Conservation (phyloP, 192 early-diverging fungal genomes). For the Coemansia sp. region DNA sequence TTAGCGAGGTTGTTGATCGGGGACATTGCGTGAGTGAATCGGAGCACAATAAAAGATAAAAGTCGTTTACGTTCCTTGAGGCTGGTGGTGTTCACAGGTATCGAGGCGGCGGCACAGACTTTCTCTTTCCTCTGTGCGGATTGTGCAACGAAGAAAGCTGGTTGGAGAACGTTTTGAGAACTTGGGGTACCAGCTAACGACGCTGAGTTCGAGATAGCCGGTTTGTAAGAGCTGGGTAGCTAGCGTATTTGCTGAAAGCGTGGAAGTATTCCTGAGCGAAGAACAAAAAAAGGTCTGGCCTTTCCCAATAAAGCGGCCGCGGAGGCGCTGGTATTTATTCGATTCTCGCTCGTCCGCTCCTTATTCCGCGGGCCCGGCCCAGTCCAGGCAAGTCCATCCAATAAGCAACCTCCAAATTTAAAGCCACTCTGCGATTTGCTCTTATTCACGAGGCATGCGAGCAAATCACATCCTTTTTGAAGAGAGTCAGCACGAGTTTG, state of each 20-base stretch:
- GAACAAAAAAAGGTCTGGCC: constrained; percentile 10
- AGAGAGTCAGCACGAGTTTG: neutral
- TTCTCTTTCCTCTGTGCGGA: constrained; percentile 70
- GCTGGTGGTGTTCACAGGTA: constrained; percentile 33
- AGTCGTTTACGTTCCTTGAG: no score
- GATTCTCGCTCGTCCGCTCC: constrained; percentile 13
- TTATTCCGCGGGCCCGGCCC: neutral
- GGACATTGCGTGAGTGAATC: constrained; percentile 28
- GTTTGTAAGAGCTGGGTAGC: neutral
- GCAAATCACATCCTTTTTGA: neutral
- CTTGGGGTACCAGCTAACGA: constrained; percentile 1
- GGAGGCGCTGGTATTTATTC: constrained; percentile 20
- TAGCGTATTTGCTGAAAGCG: neutral
- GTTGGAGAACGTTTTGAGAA: constrained; percentile 65
- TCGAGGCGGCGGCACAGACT: constrained; percentile 68
- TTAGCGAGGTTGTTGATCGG: constrained; percentile 33
- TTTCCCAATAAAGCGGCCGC: neutral
- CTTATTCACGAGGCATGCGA: neutral
- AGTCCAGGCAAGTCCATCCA: constrained; percentile 11
- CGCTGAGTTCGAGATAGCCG: neutral
- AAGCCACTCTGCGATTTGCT: neutral
- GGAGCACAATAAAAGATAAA: constrained; percentile 23
- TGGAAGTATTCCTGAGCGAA: constrained; percentile 1
- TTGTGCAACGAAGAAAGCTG: constrained; percentile 77
- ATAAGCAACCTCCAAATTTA: constrained; percentile 42